Conservation (phyloP, 2,329 filamentous ascomycete species). For the Penicillium sclerotigenum region DNA sequence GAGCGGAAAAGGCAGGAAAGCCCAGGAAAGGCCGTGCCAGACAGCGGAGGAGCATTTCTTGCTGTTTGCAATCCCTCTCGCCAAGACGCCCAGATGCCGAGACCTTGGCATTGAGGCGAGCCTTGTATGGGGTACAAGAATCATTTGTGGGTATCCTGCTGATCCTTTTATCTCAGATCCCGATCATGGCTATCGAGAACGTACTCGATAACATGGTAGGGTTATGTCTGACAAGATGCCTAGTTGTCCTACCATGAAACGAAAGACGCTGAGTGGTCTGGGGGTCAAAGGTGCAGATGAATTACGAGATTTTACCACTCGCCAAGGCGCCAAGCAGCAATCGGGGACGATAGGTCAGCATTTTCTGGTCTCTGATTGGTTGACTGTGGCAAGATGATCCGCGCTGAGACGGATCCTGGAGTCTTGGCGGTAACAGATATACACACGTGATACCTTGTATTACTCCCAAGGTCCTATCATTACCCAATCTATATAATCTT, state of each 20-base stretch:
- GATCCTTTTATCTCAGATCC: background rate
- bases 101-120: conserved; percentile 29
- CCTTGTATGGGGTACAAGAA: conserved; percentile 3
- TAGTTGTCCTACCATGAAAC: background rate
- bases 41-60: conserved; percentile 23
- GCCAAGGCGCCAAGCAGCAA: conserved; percentile 24
- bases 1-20: conserved; percentile 23
- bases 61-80: conserved; percentile 25
- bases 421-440: conserved; percentile 16
- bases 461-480: no score
- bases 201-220: background rate
- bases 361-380: conserved; percentile 12
- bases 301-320: conserved; percentile 19
- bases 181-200: background rate
- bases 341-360: conserved; percentile 2
- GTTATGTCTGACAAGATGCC: conserved; percentile 4
- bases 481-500: background rate
- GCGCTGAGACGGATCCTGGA: conserved; percentile 7
- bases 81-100: conserved; percentile 34
- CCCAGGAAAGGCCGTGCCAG: conserved; percentile 22
- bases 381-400: background rate
- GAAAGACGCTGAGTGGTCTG: background rate
- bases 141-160: background rate
- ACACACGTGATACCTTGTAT: conserved; percentile 12
- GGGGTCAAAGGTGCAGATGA: conserved; percentile 12